Evolutionary conservation across 345 rosid species (phyloP).

Genomic region (Gynandropsis gynandra): DNA sequence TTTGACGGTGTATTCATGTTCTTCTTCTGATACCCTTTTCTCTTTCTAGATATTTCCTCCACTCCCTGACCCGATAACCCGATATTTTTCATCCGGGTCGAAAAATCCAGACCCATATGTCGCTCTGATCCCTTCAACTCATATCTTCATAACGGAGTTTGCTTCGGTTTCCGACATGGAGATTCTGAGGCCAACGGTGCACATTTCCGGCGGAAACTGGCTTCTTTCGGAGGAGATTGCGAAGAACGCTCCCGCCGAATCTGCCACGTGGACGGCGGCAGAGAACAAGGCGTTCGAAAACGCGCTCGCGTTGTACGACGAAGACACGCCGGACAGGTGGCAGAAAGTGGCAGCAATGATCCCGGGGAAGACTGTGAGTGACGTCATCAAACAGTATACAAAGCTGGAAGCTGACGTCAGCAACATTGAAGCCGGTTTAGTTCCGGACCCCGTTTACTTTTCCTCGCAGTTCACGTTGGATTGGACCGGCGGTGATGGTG

Average conservation of each 20-base stretch:
- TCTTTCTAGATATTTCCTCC: constrained; percentile 1
- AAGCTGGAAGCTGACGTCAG: constrained; percentile 78
- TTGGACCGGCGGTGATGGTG: constrained; percentile 30
- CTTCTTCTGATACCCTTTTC: constrained; percentile 19
- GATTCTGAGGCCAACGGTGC: constrained; percentile 50
- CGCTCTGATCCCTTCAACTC: constrained; percentile 10
- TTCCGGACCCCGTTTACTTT: constrained; percentile 59
- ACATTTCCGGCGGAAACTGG: constrained; percentile 47
- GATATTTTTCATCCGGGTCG: not conserved
- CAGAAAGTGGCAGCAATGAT: constrained; percentile 62
- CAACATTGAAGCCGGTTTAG: constrained; percentile 74
- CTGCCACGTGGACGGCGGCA: constrained; percentile 60
- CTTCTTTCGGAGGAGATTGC: constrained; percentile 39
- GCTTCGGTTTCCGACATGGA: constrained; percentile 42
- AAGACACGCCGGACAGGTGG: constrained; percentile 86
- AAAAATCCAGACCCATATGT: constrained; percentile 1
- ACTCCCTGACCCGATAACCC: not conserved
- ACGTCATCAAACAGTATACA: constrained; percentile 69
- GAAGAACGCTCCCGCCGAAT: constrained; percentile 24
- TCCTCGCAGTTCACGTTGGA: constrained; percentile 67
- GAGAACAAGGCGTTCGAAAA: constrained; percentile 90
- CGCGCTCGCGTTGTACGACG: constrained; percentile 72
- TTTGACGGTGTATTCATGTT: constrained; percentile 15
- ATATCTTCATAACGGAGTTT: too few relatives aligned
- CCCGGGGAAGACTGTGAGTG: constrained; percentile 84